Percentiles rank a stretch among this genome's conserved stretches.
Conservation (phyloP, 2,329 filamentous ascomycete species). For the Diaporthe sp. region DNA sequence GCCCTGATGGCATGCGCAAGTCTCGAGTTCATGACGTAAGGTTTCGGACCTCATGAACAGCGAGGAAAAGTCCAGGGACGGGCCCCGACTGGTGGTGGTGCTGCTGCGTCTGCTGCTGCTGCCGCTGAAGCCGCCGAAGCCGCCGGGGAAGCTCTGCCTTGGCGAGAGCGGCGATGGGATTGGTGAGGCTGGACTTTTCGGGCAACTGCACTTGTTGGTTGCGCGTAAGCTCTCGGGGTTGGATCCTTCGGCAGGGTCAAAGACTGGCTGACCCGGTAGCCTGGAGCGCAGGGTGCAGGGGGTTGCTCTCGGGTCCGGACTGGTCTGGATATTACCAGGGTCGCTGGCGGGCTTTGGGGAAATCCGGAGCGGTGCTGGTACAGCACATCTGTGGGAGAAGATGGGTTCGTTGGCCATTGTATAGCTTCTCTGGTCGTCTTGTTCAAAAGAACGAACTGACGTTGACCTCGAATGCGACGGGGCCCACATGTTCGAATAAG, state of each 20-base stretch:
- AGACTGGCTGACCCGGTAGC: constrained; percentile 27
- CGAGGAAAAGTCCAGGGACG: constrained; percentile 26
- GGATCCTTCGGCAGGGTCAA: constrained; percentile 19
- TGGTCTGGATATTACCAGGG: not conserved
- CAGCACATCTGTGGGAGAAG: constrained; percentile 9
- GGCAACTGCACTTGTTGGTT: constrained; percentile 15
- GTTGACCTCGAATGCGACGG: not conserved
- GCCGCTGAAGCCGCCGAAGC: not conserved
- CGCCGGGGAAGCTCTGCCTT: not conserved
- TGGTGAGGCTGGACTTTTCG: not conserved
- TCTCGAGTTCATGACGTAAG: constrained; percentile 20
- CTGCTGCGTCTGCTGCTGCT: not conserved
- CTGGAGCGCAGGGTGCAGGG: constrained; percentile 18
- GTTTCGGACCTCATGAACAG: constrained; percentile 24
- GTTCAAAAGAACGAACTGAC: not conserved
- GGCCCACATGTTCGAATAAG: not conserved
- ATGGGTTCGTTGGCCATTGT: constrained; percentile 8
- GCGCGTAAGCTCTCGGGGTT: constrained; percentile 7
- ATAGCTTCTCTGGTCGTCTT: not conserved
- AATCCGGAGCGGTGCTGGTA: constrained; percentile 26
- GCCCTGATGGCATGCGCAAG: not conserved
- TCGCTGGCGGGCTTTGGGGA: constrained; percentile 1
- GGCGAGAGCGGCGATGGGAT: constrained; percentile 12
- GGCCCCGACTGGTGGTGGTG: not conserved
- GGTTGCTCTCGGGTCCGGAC: not conserved